Base-by-base conservation (phyloP, 2,329 filamentous ascomycete genomes). In the Penicillium sp. region DNA sequence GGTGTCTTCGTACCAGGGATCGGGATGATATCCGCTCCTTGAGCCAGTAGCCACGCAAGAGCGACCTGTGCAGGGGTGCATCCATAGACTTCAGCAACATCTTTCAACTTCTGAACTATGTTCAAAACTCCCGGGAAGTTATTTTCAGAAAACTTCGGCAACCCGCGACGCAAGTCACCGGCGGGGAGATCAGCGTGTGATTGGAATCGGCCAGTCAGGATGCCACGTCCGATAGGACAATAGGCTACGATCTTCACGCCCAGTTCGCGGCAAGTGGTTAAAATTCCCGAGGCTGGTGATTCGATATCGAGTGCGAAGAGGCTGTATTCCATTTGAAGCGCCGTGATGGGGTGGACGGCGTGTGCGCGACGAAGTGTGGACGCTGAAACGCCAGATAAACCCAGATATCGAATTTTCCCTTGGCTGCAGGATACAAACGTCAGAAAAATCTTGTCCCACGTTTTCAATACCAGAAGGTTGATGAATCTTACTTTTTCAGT, bases 1-100 rank as follows among this genome's bases (percentile, higher is more conserved):
- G 33, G 27, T 4, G 33, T 39, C 29, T 35, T 67, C 3, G 67
- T 71, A 4, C 68, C 68, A 0, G 68, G 68, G 29, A 71, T 71
- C 3, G 68, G 68, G 13, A 71, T 59, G 9, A 71, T 61, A 50
- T 68, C 65, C 13, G 56, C 22, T 1, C 83, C 83, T 62, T 88
- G 85, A 2, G 79, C 79, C 62, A 87, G 65, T 54, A 89, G 64
- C 86, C 87, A 90, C 0, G 86, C 86, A 27, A 89, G 74, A 1
- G 83, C 82, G 29, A 90, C 67, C 67, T 90, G 82, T 1, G 78
- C 78, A 0, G 83, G 62, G 0, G 85, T 86, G 45, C 77, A 79
- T 2, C 76, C 79, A 44, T 78, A 73, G 0, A 83, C 84, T 9
- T 87, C 64, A 8, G 65, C 73, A 51, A 87, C 74, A 6, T 69